Evolutionary conservation across 2,329 filamentous ascomycete species (phyloP).

Genomic region (Stagonosporopsis rhizophila): DNA sequence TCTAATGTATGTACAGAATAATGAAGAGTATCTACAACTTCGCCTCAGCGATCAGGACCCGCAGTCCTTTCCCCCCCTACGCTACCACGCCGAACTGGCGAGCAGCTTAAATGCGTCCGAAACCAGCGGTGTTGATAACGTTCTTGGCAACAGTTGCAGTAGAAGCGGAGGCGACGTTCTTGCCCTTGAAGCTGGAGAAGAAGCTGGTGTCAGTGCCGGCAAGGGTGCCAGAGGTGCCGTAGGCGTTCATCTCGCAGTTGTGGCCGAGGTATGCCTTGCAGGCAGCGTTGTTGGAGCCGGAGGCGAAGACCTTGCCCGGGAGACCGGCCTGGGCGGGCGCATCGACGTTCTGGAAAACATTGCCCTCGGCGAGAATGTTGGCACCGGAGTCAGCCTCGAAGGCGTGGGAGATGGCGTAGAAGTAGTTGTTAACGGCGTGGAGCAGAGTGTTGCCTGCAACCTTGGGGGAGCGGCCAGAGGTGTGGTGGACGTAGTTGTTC

Average conservation of each 20-base stretch:
- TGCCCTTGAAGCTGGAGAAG: slow-evolving; percentile 60
- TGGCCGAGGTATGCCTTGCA: slow-evolving; percentile 59
- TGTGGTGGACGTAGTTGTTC: slow-evolving; percentile 67
- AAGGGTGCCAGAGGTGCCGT: slow-evolving; percentile 38
- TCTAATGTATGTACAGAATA: slow-evolving; percentile 15
- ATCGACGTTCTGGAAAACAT: slow-evolving; percentile 63
- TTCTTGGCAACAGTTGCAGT: slow-evolving; percentile 27
- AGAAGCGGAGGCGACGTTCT: slow-evolving; percentile 59
- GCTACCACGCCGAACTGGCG: neutral
- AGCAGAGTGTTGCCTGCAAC: slow-evolving; percentile 63
- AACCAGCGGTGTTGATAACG: slow-evolving; percentile 31
- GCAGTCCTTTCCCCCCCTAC: neutral
- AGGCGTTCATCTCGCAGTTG: slow-evolving; percentile 58
- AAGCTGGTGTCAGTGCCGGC: slow-evolving; percentile 55
- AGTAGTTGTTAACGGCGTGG: slow-evolving; percentile 70
- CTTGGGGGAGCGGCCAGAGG: slow-evolving; percentile 65
- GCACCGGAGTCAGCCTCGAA: slow-evolving; percentile 57
- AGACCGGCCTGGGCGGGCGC: slow-evolving; percentile 52
- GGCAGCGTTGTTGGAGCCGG: slow-evolving; percentile 46
- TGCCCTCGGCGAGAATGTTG: slow-evolving; percentile 63
- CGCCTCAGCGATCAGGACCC: slow-evolving; percentile 1
- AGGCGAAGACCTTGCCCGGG: slow-evolving; percentile 52
- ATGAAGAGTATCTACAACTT: slow-evolving; percentile 4
- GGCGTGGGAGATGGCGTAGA: slow-evolving; percentile 63
- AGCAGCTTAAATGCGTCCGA: slow-evolving; percentile 31